Base-by-base conservation (phyloP, 23 red algal species). In the Cyanidioschyzon merolae region DNA sequence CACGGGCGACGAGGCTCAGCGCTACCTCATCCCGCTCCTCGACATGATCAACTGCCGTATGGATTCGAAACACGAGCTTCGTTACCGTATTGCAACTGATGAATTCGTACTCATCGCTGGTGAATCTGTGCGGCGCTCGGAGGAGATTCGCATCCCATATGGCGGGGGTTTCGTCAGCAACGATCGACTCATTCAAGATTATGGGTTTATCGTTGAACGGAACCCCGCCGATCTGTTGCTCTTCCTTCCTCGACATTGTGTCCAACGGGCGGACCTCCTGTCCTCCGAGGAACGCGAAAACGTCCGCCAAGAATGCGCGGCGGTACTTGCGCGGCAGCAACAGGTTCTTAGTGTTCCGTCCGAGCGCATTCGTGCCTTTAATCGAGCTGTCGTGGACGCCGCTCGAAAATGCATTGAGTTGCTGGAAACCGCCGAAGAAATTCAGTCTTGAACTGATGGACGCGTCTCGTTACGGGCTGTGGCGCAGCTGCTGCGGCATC, bases 1-100 rank as follows among this genome's bases (percentile, higher is more conserved):
- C n/a, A 25, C n/a, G 12, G n/a, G 63, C 7, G 12, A 71, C 63
- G 63, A 71, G 21, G 32, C 63, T 7, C 63, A 35, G 32, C 63
- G 63, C 63, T 71, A 32, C 32, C 29, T 71, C 12, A 71, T 71
- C 63, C 63, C 63, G 7, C 63, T 71, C 29, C n/a, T 71, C 29
- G 63, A 71, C 32, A 71, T 71, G 63, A 35, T 71, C 16, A 71
- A 71, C 29, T 71, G 63, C 29, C n/a, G 30, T 27, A 71, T 71
- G 21, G 21, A 71, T 35, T 71, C 63, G 63, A 71, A 71, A 27
- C 21, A 71, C 30, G 63, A 71, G 63, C 21, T 71, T 25, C 63
- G 63, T 7, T 71, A 71, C 30, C n/a, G 32, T 7, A 32, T 35
- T 7, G n/a, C 21, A 3, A 25, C n/a, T 32, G 63, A 71, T 35